These are phyloP conservation scores for Xylaria acuta DNA, from an alignment of 495 filamentous ascomycete genomes.

Conservation along the genomic window DNA sequence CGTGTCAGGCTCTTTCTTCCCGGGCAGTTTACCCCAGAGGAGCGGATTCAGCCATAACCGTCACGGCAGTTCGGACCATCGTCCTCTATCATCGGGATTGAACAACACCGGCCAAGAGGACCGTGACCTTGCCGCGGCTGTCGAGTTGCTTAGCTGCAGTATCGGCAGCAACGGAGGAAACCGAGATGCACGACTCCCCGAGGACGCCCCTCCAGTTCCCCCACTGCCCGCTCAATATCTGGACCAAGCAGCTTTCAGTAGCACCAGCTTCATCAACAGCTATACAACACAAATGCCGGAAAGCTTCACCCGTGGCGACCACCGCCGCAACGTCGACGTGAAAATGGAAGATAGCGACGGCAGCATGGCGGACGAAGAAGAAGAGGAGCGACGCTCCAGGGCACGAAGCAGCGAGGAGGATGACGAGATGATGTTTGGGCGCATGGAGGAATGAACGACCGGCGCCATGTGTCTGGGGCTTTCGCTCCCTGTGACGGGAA, in stretches of 20 bases:
- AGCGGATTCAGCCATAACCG: slow-evolving; percentile 62
- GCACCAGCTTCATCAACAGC: slow-evolving; percentile 58
- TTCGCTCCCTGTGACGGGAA: slow-evolving; percentile 32
- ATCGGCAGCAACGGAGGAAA: slow-evolving; percentile 74
- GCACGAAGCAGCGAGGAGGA: slow-evolving; percentile 86
- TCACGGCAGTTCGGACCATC: slow-evolving; percentile 59
- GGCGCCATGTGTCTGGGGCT: slow-evolving; percentile 23
- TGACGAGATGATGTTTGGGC: slow-evolving; percentile 87
- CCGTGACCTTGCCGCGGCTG: slow-evolving; percentile 84
- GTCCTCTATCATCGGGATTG: slow-evolving; percentile 66
- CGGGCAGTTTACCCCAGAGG: slow-evolving; percentile 55
- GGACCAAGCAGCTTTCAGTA: slow-evolving; percentile 56
- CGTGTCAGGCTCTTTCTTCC: slow-evolving; percentile 59
- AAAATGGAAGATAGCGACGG: slow-evolving; percentile 73
- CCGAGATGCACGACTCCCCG: slow-evolving; percentile 70
- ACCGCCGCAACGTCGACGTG: slow-evolving; percentile 57
- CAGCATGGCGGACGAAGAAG: slow-evolving; percentile 77
- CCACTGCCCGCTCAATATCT: slow-evolving; percentile 76
- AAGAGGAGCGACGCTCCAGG: slow-evolving; percentile 68
- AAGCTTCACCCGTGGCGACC: slow-evolving; percentile 56
- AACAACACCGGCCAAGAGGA: slow-evolving; percentile 74
- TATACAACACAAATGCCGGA: slow-evolving; percentile 58
- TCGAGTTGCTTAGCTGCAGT: slow-evolving; percentile 87
- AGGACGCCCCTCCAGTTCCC: slow-evolving; percentile 86
- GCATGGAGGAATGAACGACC: slow-evolving; percentile 82